phyloP scores from a whole-genome alignment of 2,329 filamentous ascomycete species.

The Golovinomyces cichoracearum region DNA sequence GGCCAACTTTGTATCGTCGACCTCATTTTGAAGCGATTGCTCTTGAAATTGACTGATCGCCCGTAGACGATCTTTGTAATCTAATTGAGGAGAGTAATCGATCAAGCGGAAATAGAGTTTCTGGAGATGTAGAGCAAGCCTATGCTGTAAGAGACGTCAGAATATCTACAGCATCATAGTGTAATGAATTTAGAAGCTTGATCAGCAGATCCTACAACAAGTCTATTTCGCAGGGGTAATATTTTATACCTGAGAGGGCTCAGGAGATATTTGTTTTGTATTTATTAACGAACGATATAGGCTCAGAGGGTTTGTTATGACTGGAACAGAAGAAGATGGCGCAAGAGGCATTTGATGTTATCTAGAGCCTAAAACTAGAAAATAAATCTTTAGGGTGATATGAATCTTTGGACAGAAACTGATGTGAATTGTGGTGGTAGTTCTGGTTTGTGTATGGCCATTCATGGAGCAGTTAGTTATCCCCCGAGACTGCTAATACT shows the following conservation, averaged over 20 bases:
- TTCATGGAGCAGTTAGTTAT: no score
- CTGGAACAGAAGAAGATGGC: slow-evolving; percentile 17
- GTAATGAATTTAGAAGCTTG: not conserved
- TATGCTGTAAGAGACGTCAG: slow-evolving; percentile 19
- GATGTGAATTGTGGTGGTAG: no score
- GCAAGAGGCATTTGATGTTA: not conserved
- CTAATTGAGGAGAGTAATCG: slow-evolving; percentile 47
- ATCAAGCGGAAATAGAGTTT: slow-evolving; percentile 31
- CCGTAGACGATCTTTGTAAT: slow-evolving; percentile 40
- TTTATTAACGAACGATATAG: slow-evolving; percentile 48
- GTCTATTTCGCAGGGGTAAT: not conserved
- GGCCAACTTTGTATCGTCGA: slow-evolving; percentile 20
- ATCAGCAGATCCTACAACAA: not conserved
- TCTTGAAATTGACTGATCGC: slow-evolving; percentile 27
- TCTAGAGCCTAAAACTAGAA: no score
- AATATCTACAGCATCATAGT: not conserved
- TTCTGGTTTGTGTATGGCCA: no score
- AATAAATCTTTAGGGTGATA: no score
- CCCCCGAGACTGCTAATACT: no score
- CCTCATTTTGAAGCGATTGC: slow-evolving; percentile 10
- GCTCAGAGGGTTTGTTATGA: slow-evolving; percentile 46
- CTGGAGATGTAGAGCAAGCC: slow-evolving; percentile 48
- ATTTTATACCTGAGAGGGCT: slow-evolving; percentile 30
- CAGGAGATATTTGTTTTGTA: slow-evolving; percentile 34
- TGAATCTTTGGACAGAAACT: no score